phyloP scores from a whole-genome alignment of 768 basidiomycete genomes.

The Naganishia randhawae region DNA sequence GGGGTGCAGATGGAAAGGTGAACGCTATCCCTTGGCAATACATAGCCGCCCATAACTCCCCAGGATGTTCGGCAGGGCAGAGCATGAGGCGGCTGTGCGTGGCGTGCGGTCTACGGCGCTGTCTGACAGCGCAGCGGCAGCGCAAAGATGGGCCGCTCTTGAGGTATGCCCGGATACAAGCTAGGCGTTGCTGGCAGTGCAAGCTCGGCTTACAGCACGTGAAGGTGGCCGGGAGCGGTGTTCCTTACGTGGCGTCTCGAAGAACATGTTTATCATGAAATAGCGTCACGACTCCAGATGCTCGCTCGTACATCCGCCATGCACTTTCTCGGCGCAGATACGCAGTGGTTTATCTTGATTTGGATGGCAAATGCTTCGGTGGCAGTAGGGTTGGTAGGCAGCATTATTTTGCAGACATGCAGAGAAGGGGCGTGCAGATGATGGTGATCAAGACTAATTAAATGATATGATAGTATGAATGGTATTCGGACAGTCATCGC shows the following conservation, averaged over 20 bases:
- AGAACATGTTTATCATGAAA: background rate
- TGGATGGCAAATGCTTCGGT: slow-evolving; percentile 77
- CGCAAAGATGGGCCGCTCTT: too few relatives aligned
- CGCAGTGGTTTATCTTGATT: slow-evolving; percentile 67
- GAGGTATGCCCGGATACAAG: too few relatives aligned
- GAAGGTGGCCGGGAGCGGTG: too few relatives aligned
- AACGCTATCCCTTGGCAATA: too few relatives aligned
- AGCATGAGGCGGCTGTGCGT: too few relatives aligned
- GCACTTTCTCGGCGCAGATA: slow-evolving; percentile 70
- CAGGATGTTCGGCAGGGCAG: too few relatives aligned
- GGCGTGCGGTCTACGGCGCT: too few relatives aligned
- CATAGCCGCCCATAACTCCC: too few relatives aligned
- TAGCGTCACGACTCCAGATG: slow-evolving; percentile 58
- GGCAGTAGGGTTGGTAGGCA: slow-evolving; percentile 76
- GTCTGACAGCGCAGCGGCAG: too few relatives aligned
- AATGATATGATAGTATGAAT: slow-evolving; percentile 56
- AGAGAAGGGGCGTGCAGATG: slow-evolving; percentile 54
- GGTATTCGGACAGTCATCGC: slow-evolving; percentile 23
- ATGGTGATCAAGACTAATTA: slow-evolving; percentile 63
- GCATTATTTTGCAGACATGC: slow-evolving; percentile 65
- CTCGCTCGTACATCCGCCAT: slow-evolving; percentile 71
- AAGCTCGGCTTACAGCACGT: too few relatives aligned
- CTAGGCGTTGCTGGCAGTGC: too few relatives aligned
- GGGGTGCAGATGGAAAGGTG: too few relatives aligned
- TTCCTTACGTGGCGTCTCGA: slow-evolving; percentile 49